These are phyloP conservation scores for Pseudognaphalium luteoalbum DNA, from an alignment of 129 eudicot species.

Conservation along the genomic window DNA sequence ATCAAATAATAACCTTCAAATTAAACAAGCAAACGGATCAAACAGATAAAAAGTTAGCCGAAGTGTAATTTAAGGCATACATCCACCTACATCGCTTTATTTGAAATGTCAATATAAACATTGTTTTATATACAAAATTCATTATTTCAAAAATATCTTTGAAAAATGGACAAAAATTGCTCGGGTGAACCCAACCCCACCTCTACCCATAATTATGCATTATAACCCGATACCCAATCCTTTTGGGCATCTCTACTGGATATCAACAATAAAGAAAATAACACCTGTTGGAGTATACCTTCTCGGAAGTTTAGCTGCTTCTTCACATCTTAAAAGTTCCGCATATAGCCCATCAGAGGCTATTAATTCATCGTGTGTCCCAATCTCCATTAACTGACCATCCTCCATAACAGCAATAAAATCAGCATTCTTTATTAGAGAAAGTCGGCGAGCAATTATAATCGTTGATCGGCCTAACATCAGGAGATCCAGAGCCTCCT, in stretches of 20 bases:
- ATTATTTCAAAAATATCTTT: no score
- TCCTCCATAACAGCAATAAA: conserved; percentile 97
- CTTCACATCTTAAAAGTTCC: conserved; percentile 92
- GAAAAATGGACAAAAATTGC: no score
- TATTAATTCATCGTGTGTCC: conserved; percentile 87
- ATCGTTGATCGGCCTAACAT: conserved; percentile 94
- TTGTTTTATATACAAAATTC: background rate
- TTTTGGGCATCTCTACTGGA: no score
- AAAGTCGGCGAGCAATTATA: conserved; percentile 85
- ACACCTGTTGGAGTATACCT: conserved; percentile 44
- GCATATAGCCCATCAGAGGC: conserved; percentile 89
- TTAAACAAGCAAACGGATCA: background rate
- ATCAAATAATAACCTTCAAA: background rate
- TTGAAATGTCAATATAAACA: background rate
- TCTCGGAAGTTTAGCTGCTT: conserved; percentile 97
- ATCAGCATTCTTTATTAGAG: conserved; percentile 86
- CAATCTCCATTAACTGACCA: conserved; percentile 92
- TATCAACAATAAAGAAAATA: no score
- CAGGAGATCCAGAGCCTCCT: conserved; percentile 90
- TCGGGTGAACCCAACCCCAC: no score
- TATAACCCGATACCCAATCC: no score
- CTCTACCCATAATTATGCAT: no score
- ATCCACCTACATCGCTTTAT: background rate
- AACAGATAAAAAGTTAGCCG: background rate
- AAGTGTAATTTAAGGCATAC: background rate